Evolutionary conservation across 2,329 filamentous ascomycete genomes (phyloP).

Genomic region (Ascochyta pisi): DNA sequence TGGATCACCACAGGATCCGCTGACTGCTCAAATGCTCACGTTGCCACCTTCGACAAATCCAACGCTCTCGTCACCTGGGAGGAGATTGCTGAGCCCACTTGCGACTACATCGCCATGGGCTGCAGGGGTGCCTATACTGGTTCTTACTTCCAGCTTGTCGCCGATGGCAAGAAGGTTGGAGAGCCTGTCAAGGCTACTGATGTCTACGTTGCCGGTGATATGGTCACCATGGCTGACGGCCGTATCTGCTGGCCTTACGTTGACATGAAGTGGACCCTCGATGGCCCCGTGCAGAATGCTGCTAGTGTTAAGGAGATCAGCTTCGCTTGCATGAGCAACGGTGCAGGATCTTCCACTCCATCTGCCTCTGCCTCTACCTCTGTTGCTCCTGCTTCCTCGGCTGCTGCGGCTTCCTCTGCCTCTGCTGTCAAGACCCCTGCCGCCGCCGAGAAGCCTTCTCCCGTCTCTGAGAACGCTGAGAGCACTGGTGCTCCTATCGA

Average conservation of each 20-base stretch:
- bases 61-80: slow-evolving; percentile 67
- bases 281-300: slow-evolving; percentile 48
- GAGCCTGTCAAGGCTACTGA: slow-evolving; percentile 58
- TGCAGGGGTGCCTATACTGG: slow-evolving; percentile 66
- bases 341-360: slow-evolving; percentile 18
- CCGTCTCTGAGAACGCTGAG: slow-evolving; percentile 9
- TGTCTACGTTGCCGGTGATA: slow-evolving; percentile 67
- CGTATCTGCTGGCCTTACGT: slow-evolving; percentile 69
- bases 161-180: slow-evolving; percentile 61
- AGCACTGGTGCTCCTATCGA: slow-evolving; percentile 6
- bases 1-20: slow-evolving; percentile 63
- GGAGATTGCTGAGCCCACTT: slow-evolving; percentile 63
- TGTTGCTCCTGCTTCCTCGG: slow-evolving; percentile 12
- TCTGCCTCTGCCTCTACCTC: neutral
- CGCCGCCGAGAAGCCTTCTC: slow-evolving; percentile 8
- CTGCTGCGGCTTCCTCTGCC: slow-evolving; percentile 16
- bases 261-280: slow-evolving; percentile 60
- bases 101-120: slow-evolving; percentile 65
- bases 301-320: slow-evolving; percentile 55
- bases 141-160: slow-evolving; percentile 66
- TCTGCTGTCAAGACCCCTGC: slow-evolving; percentile 11
- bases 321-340: slow-evolving; percentile 58
- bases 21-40: slow-evolving; percentile 66
- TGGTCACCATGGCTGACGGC: slow-evolving; percentile 65
- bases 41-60: slow-evolving; percentile 60